These are phyloP conservation scores for Lactarius hatsudake DNA, from an alignment of 768 basidiomycete genomes.

Conservation along the genomic window DNA sequence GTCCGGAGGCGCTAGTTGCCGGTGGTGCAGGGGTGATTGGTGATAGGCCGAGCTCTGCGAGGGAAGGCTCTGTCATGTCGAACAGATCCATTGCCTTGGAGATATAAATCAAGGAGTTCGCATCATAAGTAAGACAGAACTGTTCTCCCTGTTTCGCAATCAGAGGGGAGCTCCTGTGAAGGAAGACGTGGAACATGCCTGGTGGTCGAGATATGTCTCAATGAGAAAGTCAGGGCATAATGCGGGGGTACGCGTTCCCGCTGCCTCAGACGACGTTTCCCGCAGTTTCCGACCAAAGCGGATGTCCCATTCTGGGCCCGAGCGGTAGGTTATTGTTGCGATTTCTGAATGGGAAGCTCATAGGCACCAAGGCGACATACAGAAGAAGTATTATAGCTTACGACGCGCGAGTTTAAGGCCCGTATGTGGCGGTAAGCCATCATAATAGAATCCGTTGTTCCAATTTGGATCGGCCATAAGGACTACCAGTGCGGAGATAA, in stretches of 20 bases:
- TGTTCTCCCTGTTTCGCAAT: conserved; percentile 68
- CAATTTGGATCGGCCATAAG: conserved; percentile 99
- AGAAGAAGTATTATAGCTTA: conserved; percentile 38
- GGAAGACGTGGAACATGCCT: conserved; percentile 39
- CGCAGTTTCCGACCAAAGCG: conserved; percentile 87
- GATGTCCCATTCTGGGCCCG: conserved; percentile 98
- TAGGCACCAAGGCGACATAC: not conserved
- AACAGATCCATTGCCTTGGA: conserved; percentile 99
- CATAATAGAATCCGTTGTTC: conserved; percentile 99
- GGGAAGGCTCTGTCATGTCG: conserved; percentile 82
- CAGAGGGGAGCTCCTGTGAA: not conserved
- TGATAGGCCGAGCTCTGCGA: conserved; percentile 63
- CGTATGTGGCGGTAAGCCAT: conserved; percentile 89
- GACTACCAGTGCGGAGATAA: conserved; percentile 47
- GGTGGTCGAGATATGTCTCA: conserved; percentile 97
- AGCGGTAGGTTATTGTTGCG: conserved; percentile 97
- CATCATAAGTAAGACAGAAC: conserved; percentile 98
- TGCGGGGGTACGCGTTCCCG: conserved; percentile 49
- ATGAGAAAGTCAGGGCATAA: conserved; percentile 97
- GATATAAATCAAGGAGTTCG: conserved; percentile 97
- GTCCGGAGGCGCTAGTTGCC: conserved; percentile 28
- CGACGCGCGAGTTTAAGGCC: conserved; percentile 99
- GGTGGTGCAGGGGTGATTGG: conserved; percentile 31
- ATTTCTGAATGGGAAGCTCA: conserved; percentile 60
- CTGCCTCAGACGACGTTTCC: conserved; percentile 33